Evolutionary conservation across 2,329 filamentous ascomycete genomes (phyloP), one percentile per base, ranked within the genome.

Genomic region (Botryotinia globosa): DNA sequence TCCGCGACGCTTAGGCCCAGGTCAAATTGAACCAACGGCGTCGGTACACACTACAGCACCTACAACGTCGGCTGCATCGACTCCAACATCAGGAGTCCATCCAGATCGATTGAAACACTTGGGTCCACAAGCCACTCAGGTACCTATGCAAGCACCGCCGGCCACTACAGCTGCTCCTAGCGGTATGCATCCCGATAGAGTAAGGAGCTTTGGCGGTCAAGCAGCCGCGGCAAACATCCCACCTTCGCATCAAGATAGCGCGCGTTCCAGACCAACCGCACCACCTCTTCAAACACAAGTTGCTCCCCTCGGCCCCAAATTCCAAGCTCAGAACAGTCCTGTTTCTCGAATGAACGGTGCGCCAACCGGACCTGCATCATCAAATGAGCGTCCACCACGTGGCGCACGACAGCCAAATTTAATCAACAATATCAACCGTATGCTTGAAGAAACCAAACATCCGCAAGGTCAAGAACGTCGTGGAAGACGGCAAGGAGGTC

Each of bases 361-460:
- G 34, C 79, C 80, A 48, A 81, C 80, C 18, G 80, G 80, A 12
- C 80, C 80, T 62, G 76, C 80, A 45, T 81, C 79, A n/a, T 74
- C 76, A 42, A 77, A 67, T n/a, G 80, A 81, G 61, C 77, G 80
- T 62, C 59, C 73, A 42, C 74, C 79, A 63, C 77, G 78, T 32
- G 81, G 78, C 75, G 76, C 84, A 71, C 80, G 88, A 73, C 87
- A 90, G 76, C 82, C 91, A 44, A 85, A 85, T 20, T 86, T 87
- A 63, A 90, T 91, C 73, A 89, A 90, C 76, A 88, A 82, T 74
- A 87, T 85, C 68, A 72, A 72, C 37, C 71, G 71, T 32, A 63
- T 64, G 58, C 45, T 72, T 32, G 59, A 64, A 54, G 83, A 90
- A 6, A 84, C 84, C 1, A 85, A 78, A 78, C 79, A 86, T 77